Percentiles rank a stretch among this genome's conserved stretches.
Conservation (phyloP, 192 early-diverging fungal species). For the Podila horticola region DNA sequence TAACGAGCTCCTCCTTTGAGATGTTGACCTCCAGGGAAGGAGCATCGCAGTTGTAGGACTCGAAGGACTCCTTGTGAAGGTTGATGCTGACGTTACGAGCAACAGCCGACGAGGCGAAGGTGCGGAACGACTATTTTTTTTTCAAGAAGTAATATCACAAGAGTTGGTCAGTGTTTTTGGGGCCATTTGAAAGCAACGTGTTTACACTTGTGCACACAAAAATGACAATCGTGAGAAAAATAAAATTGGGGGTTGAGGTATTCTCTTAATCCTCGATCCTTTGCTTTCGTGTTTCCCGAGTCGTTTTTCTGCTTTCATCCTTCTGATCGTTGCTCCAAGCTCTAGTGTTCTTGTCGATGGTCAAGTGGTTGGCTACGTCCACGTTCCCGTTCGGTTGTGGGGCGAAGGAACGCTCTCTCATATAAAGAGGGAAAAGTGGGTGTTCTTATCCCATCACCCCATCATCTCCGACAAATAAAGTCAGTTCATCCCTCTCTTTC, state of each 20-base stretch:
- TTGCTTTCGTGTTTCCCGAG: neutral
- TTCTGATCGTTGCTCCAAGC: too few species aligned
- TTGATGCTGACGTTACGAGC: conserved; percentile 67
- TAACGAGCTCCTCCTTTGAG: conserved; percentile 77
- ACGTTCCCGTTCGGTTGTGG: too few species aligned
- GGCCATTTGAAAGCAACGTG: conserved; percentile 7
- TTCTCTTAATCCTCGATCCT: neutral
- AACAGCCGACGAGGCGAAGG: conserved; percentile 52
- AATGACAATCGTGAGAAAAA: conserved; percentile 4
- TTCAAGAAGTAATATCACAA: neutral
- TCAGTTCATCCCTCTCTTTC: too few species aligned
- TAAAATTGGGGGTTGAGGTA: neutral
- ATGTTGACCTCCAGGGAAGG: conserved; percentile 71
- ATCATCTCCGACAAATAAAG: too few species aligned
- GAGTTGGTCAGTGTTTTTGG: neutral
- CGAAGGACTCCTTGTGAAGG: conserved; percentile 79
- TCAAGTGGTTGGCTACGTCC: too few species aligned
- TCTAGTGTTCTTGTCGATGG: too few species aligned
- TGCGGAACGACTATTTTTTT: conserved; percentile 32
- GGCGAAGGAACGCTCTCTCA: too few species aligned
- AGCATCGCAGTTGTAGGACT: conserved; percentile 83
- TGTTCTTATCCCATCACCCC: too few species aligned
- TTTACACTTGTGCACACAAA: neutral
- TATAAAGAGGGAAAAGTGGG: too few species aligned
- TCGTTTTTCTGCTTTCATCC: neutral